phyloP scores from a whole-genome alignment of 768 basidiomycete species.

The Suillus occidentalis region DNA sequence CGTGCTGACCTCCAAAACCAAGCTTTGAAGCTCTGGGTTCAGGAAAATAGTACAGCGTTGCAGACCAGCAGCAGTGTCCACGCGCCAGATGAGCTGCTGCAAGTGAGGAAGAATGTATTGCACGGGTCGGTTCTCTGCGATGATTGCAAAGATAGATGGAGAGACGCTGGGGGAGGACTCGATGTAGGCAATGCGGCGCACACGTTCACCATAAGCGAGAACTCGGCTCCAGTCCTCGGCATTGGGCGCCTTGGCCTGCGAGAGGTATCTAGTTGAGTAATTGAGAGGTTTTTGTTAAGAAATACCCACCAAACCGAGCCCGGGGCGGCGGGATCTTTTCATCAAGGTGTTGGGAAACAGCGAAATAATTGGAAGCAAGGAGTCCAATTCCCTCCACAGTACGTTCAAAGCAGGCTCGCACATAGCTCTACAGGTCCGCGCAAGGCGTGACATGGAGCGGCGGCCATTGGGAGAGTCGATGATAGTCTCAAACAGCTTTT shows the following conservation, averaged over 20 bases:
- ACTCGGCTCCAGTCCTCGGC: slow-evolving; percentile 69
- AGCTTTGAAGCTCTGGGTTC: slow-evolving; percentile 55
- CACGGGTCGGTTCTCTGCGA: slow-evolving; percentile 63
- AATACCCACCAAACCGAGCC: slow-evolving; percentile 69
- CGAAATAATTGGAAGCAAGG: slow-evolving; percentile 67
- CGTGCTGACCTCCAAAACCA: slow-evolving; percentile 62
- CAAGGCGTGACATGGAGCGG: slow-evolving; percentile 66
- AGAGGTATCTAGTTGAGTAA: slow-evolving; percentile 1
- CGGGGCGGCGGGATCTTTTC: slow-evolving; percentile 70
- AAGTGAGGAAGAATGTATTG: slow-evolving; percentile 70
- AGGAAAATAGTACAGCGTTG: slow-evolving; percentile 67
- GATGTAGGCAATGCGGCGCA: slow-evolving; percentile 68
- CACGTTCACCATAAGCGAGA: slow-evolving; percentile 65
- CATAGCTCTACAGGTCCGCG: slow-evolving; percentile 74
- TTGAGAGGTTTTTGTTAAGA: slow-evolving; percentile 8
- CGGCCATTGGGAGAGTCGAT: slow-evolving; percentile 62
- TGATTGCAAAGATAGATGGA: slow-evolving; percentile 62
- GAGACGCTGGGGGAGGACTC: slow-evolving; percentile 65
- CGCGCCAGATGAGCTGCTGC: slow-evolving; percentile 70
- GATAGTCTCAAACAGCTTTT: slow-evolving; percentile 50
- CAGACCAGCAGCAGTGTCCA: slow-evolving; percentile 62
- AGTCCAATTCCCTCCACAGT: slow-evolving; percentile 79
- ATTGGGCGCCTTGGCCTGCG: slow-evolving; percentile 58
- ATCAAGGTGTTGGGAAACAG: slow-evolving; percentile 68
- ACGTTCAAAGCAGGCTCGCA: slow-evolving; percentile 69